A percentile compares a stretch with the other conserved stretches of the same genome.
These are phyloP conservation scores for Ganoderma lucidum DNA, from an alignment of 1,284 basidiomycete species.

Conservation along the genomic window DNA sequence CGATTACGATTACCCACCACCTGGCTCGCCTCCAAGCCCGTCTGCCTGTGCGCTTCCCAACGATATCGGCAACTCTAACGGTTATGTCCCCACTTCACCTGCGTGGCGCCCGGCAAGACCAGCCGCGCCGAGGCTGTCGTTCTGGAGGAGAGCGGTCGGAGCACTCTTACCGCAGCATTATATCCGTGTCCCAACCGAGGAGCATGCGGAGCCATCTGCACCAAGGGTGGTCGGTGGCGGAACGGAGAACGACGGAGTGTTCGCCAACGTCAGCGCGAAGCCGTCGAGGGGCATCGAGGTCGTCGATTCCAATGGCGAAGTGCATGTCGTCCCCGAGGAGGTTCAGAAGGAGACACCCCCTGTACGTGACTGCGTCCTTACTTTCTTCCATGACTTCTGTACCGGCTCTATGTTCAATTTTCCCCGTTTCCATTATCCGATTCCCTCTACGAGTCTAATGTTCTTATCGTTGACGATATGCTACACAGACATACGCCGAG, in stretches of 20 bases:
- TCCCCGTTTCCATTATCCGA: neutral
- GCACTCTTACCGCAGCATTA: slow-evolving; percentile 82
- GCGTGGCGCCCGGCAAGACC: slow-evolving; percentile 41
- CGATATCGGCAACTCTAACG: slow-evolving; percentile 84
- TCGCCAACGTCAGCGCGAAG: slow-evolving; percentile 94
- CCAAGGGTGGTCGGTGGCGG: slow-evolving; percentile 71
- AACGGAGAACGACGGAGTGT: slow-evolving; percentile 92
- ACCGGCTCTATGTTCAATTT: neutral
- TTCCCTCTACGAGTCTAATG: neutral
- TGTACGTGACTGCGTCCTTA: slow-evolving; percentile 54
- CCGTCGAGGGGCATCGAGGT: slow-evolving; percentile 63
- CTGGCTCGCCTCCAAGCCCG: slow-evolving; percentile 79
- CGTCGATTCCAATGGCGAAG: slow-evolving; percentile 64
- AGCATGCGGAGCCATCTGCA: slow-evolving; percentile 22
- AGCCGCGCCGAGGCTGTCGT: slow-evolving; percentile 50
- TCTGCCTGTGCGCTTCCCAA: slow-evolving; percentile 69
- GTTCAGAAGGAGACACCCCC: slow-evolving; percentile 86
- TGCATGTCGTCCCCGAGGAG: slow-evolving; percentile 79
- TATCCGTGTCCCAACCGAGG: slow-evolving; percentile 57
- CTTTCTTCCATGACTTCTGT: neutral
- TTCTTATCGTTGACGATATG: neutral
- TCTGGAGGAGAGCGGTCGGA: slow-evolving; percentile 71
- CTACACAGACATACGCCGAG: slow-evolving; percentile 79
- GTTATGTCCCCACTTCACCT: slow-evolving; percentile 67
- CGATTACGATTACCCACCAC: slow-evolving; percentile 77